Evolutionary conservation across 2,329 filamentous ascomycete genomes (phyloP).

Genomic region (Colletotrichum tropicicola): DNA sequence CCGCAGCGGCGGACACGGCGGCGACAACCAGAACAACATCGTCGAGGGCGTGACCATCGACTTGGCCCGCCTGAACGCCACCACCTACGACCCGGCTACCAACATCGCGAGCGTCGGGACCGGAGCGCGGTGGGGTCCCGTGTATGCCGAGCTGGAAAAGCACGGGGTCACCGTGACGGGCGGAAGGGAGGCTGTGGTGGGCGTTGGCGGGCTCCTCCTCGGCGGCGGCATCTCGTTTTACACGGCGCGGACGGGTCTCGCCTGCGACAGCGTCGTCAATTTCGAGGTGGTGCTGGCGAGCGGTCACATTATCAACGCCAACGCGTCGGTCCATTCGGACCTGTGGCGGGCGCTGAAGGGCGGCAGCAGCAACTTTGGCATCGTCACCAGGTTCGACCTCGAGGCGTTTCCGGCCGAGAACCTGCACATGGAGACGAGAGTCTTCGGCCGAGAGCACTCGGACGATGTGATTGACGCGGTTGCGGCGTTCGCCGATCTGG

Average conservation of each 20-base stretch:
- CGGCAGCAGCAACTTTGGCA: conserved; percentile 57
- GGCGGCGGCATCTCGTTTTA: conserved; percentile 37
- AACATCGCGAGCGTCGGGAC: too few relatives aligned
- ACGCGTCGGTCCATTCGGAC: conserved; percentile 43
- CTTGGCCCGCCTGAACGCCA: too few relatives aligned
- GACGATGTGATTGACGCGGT: too few relatives aligned
- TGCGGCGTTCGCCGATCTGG: too few relatives aligned
- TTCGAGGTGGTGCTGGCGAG: conserved; percentile 55
- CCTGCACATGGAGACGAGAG: too few relatives aligned
- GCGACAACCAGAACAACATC: too few relatives aligned
- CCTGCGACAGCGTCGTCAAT: conserved; percentile 52
- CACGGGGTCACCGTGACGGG: conserved; percentile 4
- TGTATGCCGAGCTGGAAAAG: background rate
- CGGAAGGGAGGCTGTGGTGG: conserved; percentile 28
- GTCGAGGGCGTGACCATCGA: too few relatives aligned
- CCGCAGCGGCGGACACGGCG: too few relatives aligned
- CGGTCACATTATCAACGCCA: conserved; percentile 52
- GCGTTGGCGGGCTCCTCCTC: conserved; percentile 39
- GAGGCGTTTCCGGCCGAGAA: too few relatives aligned
- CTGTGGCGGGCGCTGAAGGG: conserved; percentile 58
- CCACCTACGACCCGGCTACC: too few relatives aligned
- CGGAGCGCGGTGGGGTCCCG: background rate
- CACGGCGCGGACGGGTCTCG: conserved; percentile 33
- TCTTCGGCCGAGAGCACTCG: too few relatives aligned
- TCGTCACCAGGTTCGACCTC: conserved; percentile 44